phyloP scores from a whole-genome alignment of 306 rosid genomes.

The Lablab purpureus region DNA sequence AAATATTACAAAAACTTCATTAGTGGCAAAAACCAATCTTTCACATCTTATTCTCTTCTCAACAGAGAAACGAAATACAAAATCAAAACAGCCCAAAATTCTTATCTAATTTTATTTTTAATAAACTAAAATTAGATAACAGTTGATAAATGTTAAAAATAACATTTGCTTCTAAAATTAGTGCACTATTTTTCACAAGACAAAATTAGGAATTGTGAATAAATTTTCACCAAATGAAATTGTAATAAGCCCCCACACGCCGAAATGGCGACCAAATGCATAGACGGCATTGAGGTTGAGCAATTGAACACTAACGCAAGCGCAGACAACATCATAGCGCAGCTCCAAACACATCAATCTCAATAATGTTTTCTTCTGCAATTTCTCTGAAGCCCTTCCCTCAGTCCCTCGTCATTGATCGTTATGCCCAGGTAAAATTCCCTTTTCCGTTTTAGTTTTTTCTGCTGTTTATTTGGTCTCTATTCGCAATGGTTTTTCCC shows the following conservation, averaged over 20 bases:
- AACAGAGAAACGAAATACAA: background rate
- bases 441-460: background rate
- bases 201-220: background rate
- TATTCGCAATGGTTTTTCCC: background rate
- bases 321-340: background rate
- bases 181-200: background rate
- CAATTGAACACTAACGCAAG: background rate
- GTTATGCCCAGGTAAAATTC: conserved; percentile 48
- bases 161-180: background rate
- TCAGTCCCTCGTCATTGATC: conserved; percentile 40
- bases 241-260: background rate
- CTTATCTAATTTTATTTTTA: background rate
- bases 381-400: conserved; percentile 41
- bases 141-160: background rate
- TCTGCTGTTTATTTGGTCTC: background rate
- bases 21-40: too few species aligned
- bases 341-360: conserved; percentile 46
- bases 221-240: background rate
- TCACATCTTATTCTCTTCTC: background rate
- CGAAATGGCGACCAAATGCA: conserved; percentile 22
- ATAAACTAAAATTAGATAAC: background rate
- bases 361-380: conserved; percentile 53
- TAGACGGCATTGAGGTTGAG: background rate
- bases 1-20: too few species aligned
- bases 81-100: background rate